A percentile compares a stretch with the other conserved stretches of the same genome.
These are phyloP conservation scores for Botrytis sinoallii DNA, from an alignment of 2,329 filamentous ascomycete species.

Conservation along the genomic window DNA sequence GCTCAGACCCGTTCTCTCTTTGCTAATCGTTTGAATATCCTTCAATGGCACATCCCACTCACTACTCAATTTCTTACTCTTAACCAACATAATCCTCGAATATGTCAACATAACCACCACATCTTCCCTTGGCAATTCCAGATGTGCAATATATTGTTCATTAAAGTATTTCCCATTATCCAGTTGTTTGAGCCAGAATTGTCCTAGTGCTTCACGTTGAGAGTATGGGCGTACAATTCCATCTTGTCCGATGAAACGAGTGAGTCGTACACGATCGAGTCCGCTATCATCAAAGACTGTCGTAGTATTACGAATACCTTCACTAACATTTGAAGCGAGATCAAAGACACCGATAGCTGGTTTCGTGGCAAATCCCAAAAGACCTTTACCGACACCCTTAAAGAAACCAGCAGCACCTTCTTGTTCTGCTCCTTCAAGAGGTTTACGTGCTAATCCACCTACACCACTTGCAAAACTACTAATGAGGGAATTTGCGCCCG, in stretches of 20 bases:
- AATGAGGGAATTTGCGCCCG: conserved; percentile 91
- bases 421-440: conserved; percentile 91
- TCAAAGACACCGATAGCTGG: conserved; percentile 96
- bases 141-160: conserved; percentile 93
- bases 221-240: conserved; percentile 93
- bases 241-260: conserved; percentile 87
- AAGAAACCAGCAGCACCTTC: conserved; percentile 93
- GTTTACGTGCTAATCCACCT: conserved; percentile 87
- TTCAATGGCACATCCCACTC: conserved; percentile 97
- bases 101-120: conserved; percentile 89
- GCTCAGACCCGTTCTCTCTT: conserved; percentile 91
- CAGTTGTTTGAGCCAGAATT: conserved; percentile 98
- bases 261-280: conserved; percentile 88
- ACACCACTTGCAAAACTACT: conserved; percentile 91
- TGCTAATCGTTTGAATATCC: conserved; percentile 94
- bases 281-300: conserved; percentile 96
- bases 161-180: conserved; percentile 98
- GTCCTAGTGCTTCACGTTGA: conserved; percentile 89
- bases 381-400: conserved; percentile 94
- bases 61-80: conserved; percentile 77
- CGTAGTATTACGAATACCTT: conserved; percentile 97
- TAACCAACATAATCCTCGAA: conserved; percentile 82
- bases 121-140: conserved; percentile 86
- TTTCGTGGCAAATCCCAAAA: conserved; percentile 93
- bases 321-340: conserved; percentile 92